Base-by-base conservation (phyloP, 2,329 filamentous ascomycete species). In the Talaromyces sp. region DNA sequence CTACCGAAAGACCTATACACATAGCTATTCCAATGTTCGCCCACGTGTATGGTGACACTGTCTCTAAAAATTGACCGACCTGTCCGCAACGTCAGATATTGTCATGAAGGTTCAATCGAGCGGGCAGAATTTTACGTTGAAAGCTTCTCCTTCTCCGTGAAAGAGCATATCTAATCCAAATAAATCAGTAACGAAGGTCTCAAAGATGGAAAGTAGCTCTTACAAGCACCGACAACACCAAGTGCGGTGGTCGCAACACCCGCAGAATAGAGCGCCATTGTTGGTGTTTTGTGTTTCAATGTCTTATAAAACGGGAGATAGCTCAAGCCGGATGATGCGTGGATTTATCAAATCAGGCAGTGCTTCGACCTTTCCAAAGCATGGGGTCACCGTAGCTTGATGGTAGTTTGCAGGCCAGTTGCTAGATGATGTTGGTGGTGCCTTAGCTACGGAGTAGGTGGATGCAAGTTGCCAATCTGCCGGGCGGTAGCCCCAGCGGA, bases 1-100 rank as follows among this genome's bases (percentile, higher is more conserved):
- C 92, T 50, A 97, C 93, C 62, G 95, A 99, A 63, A 98, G 83
- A 65, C 93, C 93, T 74, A 99, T 98, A 80, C 95, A 99, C 66
- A 98, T 86, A 58, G 86, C 89, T 72, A 99, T 96, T 68, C 95
- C 96, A 62, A 95, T 78, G 76, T 87, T 88, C 65, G 93, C 95
- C 92, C 93, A 99, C 55, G 90, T 91, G 75, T 93, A 96, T 23
- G 95, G 96, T 63, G 95, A 98, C 70, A 98, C 86, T 66, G 89
- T 88, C 80, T 96, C 92, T 78, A 99, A 87, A 77, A 98, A 98
- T 76, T 88, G 88, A 77, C 96, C 96, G 77, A 98, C 85, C 89
- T 92, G 56, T 58, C 65, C 55, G 63, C 61, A 71, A 64, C 68
- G 65, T 66, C 66, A 64, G 68, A 60, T 52, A 18, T n/a, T 25